A percentile compares a stretch with the other conserved stretches of the same genome.
Conservation (phyloP, 2,329 filamentous ascomycete species). For the Chaetomium olivaceum region DNA sequence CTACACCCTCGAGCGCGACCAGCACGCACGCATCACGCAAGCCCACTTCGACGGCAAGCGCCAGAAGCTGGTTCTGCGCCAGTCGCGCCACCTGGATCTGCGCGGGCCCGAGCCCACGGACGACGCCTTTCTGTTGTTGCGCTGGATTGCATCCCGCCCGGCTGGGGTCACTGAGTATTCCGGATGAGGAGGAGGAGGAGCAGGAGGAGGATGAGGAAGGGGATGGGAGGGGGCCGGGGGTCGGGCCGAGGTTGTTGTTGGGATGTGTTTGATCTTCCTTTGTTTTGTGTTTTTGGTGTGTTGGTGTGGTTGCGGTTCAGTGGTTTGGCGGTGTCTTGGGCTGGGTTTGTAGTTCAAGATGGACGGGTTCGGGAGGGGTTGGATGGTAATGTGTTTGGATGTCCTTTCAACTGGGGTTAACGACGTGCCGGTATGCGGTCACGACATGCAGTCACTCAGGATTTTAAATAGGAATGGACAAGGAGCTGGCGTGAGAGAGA, state of each 20-base stretch:
- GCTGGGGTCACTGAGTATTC: slow-evolving; percentile 1
- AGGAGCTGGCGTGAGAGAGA: no score
- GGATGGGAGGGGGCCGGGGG: neutral
- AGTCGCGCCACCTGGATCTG: slow-evolving; percentile 7
- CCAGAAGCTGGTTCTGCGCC: slow-evolving; percentile 8
- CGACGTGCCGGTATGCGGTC: no score
- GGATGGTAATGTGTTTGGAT: no score
- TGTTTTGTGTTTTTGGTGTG: no score
- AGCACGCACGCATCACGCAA: slow-evolving; percentile 7
- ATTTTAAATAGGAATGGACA: no score
- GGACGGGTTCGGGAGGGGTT: no score
- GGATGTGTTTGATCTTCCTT: neutral
- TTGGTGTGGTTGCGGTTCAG: no score
- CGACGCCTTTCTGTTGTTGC: neutral
- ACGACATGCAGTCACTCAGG: no score
- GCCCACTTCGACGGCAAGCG: neutral
- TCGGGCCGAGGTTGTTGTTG: neutral
- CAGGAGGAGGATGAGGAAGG: neutral
- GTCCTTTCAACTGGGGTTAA: no score
- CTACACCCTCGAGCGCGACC: slow-evolving; percentile 12
- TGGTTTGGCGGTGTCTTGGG: no score
- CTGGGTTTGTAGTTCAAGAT: no score
- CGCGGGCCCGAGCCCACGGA: neutral
- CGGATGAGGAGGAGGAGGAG: neutral
- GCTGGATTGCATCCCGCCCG: neutral